Evolutionary conservation across 805 yeast genomes (phyloP), one percentile per base, ranked within the genome.

Genomic region (Candida loeiensis): DNA sequence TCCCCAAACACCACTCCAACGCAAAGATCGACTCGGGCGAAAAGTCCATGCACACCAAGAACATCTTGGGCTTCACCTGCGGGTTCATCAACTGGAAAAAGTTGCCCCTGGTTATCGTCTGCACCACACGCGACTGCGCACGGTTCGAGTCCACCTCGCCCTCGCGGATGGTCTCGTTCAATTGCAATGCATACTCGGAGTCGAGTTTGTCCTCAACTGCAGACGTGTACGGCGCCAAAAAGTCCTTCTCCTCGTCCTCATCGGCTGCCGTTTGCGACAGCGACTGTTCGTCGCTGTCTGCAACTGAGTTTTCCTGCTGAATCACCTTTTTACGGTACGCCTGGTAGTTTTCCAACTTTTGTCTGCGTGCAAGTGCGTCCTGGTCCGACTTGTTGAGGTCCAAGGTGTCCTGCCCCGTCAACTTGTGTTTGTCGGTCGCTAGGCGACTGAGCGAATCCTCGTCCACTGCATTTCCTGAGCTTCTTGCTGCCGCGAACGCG

Each of bases 1-100:
- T 77, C 2, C 97, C 97, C 49, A 90, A 71, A 31, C 89, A 77
- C 85, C 96, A 89, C 53, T 87, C 93, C 16, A 90, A 68, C 0
- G 96, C 93, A 59, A 84, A 85, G 27, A 73, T 71, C 2, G 95
- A 82, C 56, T 88, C 96, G 0, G 87, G 84, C 3, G 91, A 80
- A 46, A 84, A 74, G 57, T 90, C 96, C 66, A 84, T 76, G 53
- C 93, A 87, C 15, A 88, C 73, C 35, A 89, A 62, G 58, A 80
- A 87, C 55, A 85, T 76, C 49, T 79, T 78, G 29, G 74, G 74
- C 44, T 69, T 69, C 36, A 63, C 56, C 41, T 58, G 58, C 13
- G 72, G 71, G 47, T 65, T 65, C 27, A 69, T 63, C 20, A 76
- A 58, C 45, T 74, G 74, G 52, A 80, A 80, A 50, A 79, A 79